Evolutionary conservation across 1,284 basidiomycete species (phyloP).

Genomic region (Ganoderma leucocontextum): DNA sequence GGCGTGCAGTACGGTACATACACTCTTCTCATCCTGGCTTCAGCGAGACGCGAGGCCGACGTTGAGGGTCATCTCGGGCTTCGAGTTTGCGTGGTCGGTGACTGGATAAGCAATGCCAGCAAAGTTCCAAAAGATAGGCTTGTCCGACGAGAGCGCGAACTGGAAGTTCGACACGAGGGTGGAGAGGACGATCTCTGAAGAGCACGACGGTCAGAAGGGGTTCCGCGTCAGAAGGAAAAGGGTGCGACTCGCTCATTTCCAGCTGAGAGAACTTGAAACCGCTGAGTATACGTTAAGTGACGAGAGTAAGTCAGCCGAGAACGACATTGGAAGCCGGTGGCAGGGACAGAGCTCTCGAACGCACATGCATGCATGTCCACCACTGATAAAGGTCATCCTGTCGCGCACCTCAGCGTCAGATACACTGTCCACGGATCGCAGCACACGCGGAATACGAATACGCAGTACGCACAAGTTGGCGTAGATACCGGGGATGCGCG

Average conservation of each 20-base stretch:
- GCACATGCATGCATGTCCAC: slow-evolving; percentile 43
- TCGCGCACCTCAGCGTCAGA: background rate
- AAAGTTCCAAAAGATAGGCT: slow-evolving; percentile 33
- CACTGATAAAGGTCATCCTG: slow-evolving; percentile 47
- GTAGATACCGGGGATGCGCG: slow-evolving; percentile 35
- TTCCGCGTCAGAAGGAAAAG: too few species aligned
- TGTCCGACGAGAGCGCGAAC: slow-evolving; percentile 17
- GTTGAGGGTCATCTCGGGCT: slow-evolving; percentile 27
- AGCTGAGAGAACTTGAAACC: slow-evolving; percentile 27
- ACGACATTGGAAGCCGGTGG: too few species aligned
- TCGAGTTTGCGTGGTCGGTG: slow-evolving; percentile 20
- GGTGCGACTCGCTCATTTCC: slow-evolving; percentile 19
- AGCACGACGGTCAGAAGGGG: background rate
- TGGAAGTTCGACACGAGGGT: slow-evolving; percentile 21
- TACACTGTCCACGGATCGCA: too few species aligned
- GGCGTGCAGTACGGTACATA: background rate
- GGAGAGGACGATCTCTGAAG: slow-evolving; percentile 25
- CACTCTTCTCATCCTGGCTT: background rate
- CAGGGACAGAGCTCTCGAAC: slow-evolving; percentile 11
- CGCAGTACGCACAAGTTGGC: slow-evolving; percentile 29
- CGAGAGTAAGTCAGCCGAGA: background rate
- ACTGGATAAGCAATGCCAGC: slow-evolving; percentile 32
- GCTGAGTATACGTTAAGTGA: background rate
- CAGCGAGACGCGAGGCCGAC: slow-evolving; percentile 13
- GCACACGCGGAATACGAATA: too few species aligned